A percentile compares a stretch with the other conserved stretches of the same genome.
Evolutionary conservation across 1,284 basidiomycete species (phyloP).

Genomic region (Tilletia walkeri): DNA sequence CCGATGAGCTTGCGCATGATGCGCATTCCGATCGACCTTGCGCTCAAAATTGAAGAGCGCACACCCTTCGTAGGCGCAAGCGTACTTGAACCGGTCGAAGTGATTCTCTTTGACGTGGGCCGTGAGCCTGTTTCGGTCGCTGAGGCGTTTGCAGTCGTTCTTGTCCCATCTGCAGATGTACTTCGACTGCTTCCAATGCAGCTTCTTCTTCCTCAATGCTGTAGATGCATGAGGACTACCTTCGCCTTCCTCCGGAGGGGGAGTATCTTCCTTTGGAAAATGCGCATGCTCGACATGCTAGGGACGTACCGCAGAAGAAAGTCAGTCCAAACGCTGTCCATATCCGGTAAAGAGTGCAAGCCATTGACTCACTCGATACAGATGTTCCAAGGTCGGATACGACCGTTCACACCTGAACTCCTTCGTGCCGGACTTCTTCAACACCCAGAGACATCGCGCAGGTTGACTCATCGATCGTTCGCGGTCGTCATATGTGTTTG

Average conservation of each 20-base stretch:
- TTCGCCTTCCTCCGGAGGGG: no score
- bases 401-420: neutral
- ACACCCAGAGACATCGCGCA: neutral
- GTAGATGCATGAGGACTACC: no score
- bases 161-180: no score
- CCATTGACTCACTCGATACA: conserved; percentile 6
- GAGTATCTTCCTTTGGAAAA: no score
- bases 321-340: no score
- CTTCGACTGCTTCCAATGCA: no score
- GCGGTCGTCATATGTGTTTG: neutral
- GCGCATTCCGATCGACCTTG: neutral
- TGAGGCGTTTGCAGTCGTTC: no score
- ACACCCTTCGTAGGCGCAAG: neutral
- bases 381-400: conserved; percentile 13
- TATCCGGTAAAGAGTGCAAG: no score
- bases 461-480: neutral
- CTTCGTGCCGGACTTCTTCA: neutral
- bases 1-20: neutral
- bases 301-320: no score
- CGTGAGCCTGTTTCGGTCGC: neutral
- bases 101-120: neutral
- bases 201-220: no score
- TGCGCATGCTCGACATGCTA: no score
- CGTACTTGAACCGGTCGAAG: neutral
- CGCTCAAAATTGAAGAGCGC: neutral